Evolutionary conservation across 2,329 filamentous ascomycete species (phyloP).

Genomic region (Cytospora paraplurivora): DNA sequence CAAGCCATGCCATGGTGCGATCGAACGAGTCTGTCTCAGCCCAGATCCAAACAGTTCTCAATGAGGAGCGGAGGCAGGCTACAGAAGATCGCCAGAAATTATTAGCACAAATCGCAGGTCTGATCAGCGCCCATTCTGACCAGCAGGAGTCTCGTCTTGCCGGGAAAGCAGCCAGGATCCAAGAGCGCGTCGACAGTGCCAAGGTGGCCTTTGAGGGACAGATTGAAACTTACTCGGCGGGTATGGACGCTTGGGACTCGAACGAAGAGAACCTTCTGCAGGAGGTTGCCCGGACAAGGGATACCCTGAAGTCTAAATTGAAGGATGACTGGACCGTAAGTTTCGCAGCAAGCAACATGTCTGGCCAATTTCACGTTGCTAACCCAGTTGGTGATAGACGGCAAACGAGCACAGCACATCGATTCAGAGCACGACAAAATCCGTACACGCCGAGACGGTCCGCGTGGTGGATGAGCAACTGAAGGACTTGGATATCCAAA

Average conservation of each 20-base stretch:
- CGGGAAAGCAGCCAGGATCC: slow-evolving; percentile 63
- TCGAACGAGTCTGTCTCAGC: slow-evolving; percentile 68
- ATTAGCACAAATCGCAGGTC: slow-evolving; percentile 72
- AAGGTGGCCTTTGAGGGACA: slow-evolving; percentile 66
- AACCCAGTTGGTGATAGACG: slow-evolving; percentile 45
- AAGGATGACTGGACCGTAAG: slow-evolving; percentile 83
- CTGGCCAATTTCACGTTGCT: slow-evolving; percentile 29
- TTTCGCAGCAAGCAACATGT: slow-evolving; percentile 54
- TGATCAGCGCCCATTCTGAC: slow-evolving; percentile 75
- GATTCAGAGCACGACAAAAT: slow-evolving; percentile 80
- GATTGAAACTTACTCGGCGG: slow-evolving; percentile 65
- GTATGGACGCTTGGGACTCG: slow-evolving; percentile 74
- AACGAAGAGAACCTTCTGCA: slow-evolving; percentile 71
- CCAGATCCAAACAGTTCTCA: slow-evolving; percentile 68
- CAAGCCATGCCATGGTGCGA: slow-evolving; percentile 68
- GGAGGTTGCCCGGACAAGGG: slow-evolving; percentile 71
- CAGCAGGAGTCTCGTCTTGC: slow-evolving; percentile 72
- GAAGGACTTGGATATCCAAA: slow-evolving; percentile 81
- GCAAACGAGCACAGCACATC: slow-evolving; percentile 80
- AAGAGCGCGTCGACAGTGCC: slow-evolving; percentile 65
- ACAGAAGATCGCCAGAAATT: slow-evolving; percentile 74
- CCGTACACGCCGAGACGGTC: slow-evolving; percentile 87
- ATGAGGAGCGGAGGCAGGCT: slow-evolving; percentile 74
- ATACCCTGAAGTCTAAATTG: slow-evolving; percentile 77
- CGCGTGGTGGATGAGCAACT: slow-evolving; percentile 89